Evolutionary conservation across 768 basidiomycete species (phyloP).

Genomic region (Phaeolepiota aurea): DNA sequence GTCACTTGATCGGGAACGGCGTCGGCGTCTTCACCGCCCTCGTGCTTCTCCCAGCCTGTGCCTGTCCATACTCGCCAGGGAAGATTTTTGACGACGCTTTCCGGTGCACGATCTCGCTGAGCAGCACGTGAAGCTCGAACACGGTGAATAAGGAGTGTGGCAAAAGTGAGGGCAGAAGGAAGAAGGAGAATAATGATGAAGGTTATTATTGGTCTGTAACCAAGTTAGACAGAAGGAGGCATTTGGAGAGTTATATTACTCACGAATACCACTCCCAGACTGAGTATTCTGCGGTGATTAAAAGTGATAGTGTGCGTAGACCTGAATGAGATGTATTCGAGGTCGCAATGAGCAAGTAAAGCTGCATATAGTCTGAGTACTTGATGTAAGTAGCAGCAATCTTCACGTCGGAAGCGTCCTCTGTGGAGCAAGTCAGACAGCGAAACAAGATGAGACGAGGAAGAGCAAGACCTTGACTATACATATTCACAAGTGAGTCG

Average conservation of each 20-base stretch:
- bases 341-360: conserved; percentile 58
- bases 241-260: conserved; percentile 17
- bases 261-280: conserved; percentile 94
- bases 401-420: conserved; percentile 75
- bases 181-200: conserved; percentile 85
- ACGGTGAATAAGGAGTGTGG: conserved; percentile 86
- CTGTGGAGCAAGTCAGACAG: conserved; percentile 25
- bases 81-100: conserved; percentile 67
- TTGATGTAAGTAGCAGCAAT: conserved; percentile 88
- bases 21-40: conserved; percentile 27
- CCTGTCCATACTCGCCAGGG: conserved; percentile 84
- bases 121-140: conserved; percentile 77
- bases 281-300: conserved; percentile 72
- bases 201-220: conserved; percentile 68
- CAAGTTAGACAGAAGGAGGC: conserved; percentile 7
- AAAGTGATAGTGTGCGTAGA: conserved; percentile 62
- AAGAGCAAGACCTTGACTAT: conserved; percentile 81
- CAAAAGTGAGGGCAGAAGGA: conserved; percentile 81
- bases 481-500: conserved; percentile 84
- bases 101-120: conserved; percentile 76
- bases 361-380: conserved; percentile 67
- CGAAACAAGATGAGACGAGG: conserved; percentile 13
- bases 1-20: conserved; percentile 14
- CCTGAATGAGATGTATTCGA: conserved; percentile 80
- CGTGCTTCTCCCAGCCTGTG: conserved; percentile 72